Evolutionary conservation across 129 eudicot genomes (phyloP), one percentile per base, ranked within the genome.

Genomic region (Pseudognaphalium luteoalbum): DNA sequence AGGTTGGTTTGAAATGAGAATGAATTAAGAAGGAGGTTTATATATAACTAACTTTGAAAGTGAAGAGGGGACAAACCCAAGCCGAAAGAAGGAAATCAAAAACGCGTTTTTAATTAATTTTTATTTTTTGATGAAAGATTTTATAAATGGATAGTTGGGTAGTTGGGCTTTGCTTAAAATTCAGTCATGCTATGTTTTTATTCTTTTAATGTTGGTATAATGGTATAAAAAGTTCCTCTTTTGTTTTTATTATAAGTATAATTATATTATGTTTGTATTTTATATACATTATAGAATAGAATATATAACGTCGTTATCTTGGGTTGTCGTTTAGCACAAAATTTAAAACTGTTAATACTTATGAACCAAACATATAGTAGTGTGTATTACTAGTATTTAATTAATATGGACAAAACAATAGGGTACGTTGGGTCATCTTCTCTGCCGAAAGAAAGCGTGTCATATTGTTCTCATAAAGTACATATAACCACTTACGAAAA

Each of bases 101-200:
- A 79, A 88, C 94, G 97, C 93, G 97, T 84, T 91, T 84, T 84
- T 75, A 0, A 35, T 52, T 72, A 28, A 5, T 9, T 32, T 32
- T 14, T 1, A 12, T 11, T 12, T 44, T 44, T 44, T 44, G 0
- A 47, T 47, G 52, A 14, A 44, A 8, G 12, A 21, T 75, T 64
- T 80, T 62, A 66, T 7, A n/a, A 30, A 47, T 71, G 35, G 83
- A 80, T 77, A 35, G 88, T 84, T 82, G 79, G 81, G 85, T 77
- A 75, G 83, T 80, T 80, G 83, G 79, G 75, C 51, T 32, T 74
- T 80, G 83, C 83, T 80, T 80, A 33, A 80, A 80, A 22, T 29
- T 66, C 54, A 57, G 83, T 73, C 79, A 66, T 80, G 79, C 83
- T 66, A 66, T 80, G 79, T 75, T 80, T 57, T 80, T 57, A n/a